These are phyloP conservation scores for Heteromeles arbutifolia DNA, from an alignment of 306 rosid species.

Conservation along the genomic window DNA sequence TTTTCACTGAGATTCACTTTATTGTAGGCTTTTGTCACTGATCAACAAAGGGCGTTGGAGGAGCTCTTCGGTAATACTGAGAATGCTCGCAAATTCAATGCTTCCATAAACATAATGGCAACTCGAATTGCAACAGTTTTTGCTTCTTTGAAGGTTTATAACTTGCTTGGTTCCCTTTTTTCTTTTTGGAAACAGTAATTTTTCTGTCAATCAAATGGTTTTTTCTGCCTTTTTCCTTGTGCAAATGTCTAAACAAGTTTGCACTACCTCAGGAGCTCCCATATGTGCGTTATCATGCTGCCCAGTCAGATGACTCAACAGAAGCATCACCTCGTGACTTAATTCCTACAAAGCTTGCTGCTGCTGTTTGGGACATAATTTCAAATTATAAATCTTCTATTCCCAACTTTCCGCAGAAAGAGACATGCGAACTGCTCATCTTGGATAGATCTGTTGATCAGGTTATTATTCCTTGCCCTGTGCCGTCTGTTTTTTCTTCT, in stretches of 20 bases:
- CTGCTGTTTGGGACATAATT: constrained; percentile 62
- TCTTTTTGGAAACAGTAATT: background rate
- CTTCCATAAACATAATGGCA: constrained; percentile 67
- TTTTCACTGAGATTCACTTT: constrained; percentile 15
- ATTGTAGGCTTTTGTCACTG: constrained; percentile 74
- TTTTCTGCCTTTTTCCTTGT: background rate
- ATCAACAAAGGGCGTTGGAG: constrained; percentile 67
- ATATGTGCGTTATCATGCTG: constrained; percentile 50
- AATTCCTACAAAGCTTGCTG: constrained; percentile 70
- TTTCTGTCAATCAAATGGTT: background rate
- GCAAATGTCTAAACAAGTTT: constrained; percentile 7
- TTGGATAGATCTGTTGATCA: constrained; percentile 86
- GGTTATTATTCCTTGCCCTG: constrained; percentile 39
- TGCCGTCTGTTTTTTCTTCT: background rate
- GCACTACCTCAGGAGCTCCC: constrained; percentile 63
- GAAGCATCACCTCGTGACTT: constrained; percentile 38
- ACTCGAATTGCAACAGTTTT: constrained; percentile 86
- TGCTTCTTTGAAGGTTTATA: constrained; percentile 66
- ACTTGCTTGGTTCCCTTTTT: background rate
- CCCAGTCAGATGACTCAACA: constrained; percentile 49
- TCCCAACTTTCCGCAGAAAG: constrained; percentile 71
- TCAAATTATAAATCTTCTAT: constrained; percentile 69
- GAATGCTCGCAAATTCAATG: constrained; percentile 51
- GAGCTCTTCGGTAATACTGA: constrained; percentile 63
- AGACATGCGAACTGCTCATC: constrained; percentile 91